Evolutionary conservation across 2,329 filamentous ascomycete species (phyloP).

Genomic region (Diaporthe vexans): DNA sequence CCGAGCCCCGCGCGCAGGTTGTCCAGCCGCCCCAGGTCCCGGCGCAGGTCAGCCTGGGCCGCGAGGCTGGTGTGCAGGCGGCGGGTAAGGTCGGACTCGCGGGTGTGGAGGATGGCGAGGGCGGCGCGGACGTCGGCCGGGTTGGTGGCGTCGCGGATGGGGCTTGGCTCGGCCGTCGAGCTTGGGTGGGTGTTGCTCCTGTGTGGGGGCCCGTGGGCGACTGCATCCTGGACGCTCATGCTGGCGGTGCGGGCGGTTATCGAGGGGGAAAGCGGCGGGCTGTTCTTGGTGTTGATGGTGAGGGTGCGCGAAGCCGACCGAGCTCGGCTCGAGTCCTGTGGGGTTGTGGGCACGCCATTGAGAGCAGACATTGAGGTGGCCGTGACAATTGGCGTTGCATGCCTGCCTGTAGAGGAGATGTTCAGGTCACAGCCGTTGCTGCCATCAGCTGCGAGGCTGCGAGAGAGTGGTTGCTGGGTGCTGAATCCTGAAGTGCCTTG

Average conservation of each 20-base stretch:
- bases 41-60: slow-evolving; percentile 87
- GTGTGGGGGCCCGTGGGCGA: slow-evolving; percentile 38
- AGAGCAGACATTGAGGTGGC: slow-evolving; percentile 63
- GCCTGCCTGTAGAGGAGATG: slow-evolving; percentile 49
- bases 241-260: slow-evolving; percentile 28
- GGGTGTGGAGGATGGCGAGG: slow-evolving; percentile 80
- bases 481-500: slow-evolving; percentile 1
- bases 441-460: slow-evolving; percentile 38
- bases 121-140: slow-evolving; percentile 84
- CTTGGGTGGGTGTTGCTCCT: slow-evolving; percentile 42
- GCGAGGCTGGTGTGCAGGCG: slow-evolving; percentile 83
- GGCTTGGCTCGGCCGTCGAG: slow-evolving; percentile 45
- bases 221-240: slow-evolving; percentile 34
- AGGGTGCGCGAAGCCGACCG: slow-evolving; percentile 42
- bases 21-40: slow-evolving; percentile 89
- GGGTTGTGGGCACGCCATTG: slow-evolving; percentile 58
- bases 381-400: slow-evolving; percentile 57
- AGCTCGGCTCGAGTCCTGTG: slow-evolving; percentile 41
- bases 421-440: slow-evolving; percentile 36
- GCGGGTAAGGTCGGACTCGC: slow-evolving; percentile 80
- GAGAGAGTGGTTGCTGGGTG: slow-evolving; percentile 7
- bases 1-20: slow-evolving; percentile 89
- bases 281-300: slow-evolving; percentile 43
- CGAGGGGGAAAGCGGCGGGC: slow-evolving; percentile 32
- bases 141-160: slow-evolving; percentile 79